Evolutionary conservation across 2,329 filamentous ascomycete genomes (phyloP).

Genomic region (Diaporthe australafricana): DNA sequence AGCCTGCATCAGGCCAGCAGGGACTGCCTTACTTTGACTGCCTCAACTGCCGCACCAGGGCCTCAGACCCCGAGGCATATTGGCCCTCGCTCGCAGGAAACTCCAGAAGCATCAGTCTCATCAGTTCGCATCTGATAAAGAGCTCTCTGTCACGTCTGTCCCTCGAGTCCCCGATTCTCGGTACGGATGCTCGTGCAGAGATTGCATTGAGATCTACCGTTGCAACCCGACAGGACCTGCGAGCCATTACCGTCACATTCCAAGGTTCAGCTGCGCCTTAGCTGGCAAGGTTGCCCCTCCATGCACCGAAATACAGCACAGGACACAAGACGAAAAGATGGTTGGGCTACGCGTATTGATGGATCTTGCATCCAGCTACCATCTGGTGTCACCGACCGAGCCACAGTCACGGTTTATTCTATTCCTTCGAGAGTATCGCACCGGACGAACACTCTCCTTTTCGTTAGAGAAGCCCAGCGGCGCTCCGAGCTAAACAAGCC

Average conservation of each 20-base stretch:
- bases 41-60: constrained; percentile 10
- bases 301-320: not conserved
- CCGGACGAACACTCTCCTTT: not conserved
- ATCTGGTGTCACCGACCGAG: not conserved
- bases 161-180: not conserved
- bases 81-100: constrained; percentile 9
- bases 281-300: not conserved
- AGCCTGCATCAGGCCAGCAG: not conserved
- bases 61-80: constrained; percentile 10
- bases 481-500: not conserved
- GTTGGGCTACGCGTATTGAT: not conserved
- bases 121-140: not conserved
- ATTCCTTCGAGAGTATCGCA: not conserved
- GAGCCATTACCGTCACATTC: constrained; percentile 12
- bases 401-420: not conserved
- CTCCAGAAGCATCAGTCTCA: not conserved
- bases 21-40: not conserved
- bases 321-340: too few species aligned
- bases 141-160: too few species aligned
- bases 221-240: constrained; percentile 16
- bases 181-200: constrained; percentile 22
- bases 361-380: constrained; percentile 13
- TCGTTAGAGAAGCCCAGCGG: not conserved
- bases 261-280: not conserved
- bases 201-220: constrained; percentile 26